phyloP scores from a whole-genome alignment of 306 rosid species.

The Pyrus bretschneideri region DNA sequence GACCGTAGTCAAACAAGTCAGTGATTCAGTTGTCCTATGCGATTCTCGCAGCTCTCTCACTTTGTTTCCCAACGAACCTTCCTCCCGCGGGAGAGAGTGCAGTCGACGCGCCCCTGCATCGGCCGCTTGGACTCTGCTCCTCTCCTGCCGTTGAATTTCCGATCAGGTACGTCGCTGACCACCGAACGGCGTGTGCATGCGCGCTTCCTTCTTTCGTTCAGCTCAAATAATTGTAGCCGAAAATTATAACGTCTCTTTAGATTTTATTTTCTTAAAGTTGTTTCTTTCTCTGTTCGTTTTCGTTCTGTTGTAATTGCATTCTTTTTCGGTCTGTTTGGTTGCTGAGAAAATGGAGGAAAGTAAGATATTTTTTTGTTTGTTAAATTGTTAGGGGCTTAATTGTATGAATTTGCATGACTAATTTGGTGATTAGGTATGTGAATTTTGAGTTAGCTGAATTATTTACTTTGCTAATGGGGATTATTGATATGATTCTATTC shows the following conservation, averaged over 20 bases:
- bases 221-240: not conserved
- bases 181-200: not conserved
- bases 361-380: not conserved
- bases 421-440: not conserved
- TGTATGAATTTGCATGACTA: not conserved
- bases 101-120: not conserved
- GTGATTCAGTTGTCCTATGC: not conserved
- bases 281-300: not conserved
- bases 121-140: not conserved
- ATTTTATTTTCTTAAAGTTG: not conserved
- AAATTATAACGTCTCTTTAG: not conserved
- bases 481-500: not conserved
- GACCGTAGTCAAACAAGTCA: not conserved
- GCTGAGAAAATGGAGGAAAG: not conserved
- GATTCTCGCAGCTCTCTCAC: not conserved
- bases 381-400: not conserved
- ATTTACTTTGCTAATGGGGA: no score
- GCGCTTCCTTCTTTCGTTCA: not conserved
- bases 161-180: slow-evolving; percentile 3
- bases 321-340: not conserved
- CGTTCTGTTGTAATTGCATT: not conserved
- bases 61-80: not conserved
- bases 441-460: not conserved
- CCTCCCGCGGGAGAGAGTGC: slow-evolving; percentile 1
- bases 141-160: not conserved